Percentiles rank a stretch among this genome's conserved stretches.
phyloP scores from a whole-genome alignment of 2,329 filamentous ascomycete genomes.

The Phyllosticta ampelicida region DNA sequence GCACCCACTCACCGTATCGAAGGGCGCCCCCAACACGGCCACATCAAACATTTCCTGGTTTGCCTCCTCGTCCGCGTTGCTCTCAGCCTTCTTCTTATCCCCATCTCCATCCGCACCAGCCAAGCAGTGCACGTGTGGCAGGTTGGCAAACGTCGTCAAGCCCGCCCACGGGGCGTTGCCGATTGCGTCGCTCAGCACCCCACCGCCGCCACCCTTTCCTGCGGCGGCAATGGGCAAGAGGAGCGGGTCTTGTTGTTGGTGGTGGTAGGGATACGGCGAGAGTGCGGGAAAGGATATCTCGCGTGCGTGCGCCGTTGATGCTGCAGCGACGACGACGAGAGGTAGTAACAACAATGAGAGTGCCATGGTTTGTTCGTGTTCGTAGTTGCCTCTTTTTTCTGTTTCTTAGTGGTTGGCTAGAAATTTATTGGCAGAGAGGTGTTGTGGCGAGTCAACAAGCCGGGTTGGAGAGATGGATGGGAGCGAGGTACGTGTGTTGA shows the following conservation, averaged over 20 bases:
- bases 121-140: conserved; percentile 39
- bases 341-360: neutral
- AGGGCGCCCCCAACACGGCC: conserved; percentile 39
- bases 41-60: conserved; percentile 37
- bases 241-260: conserved; percentile 23
- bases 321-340: neutral
- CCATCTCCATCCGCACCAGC: conserved; percentile 14
- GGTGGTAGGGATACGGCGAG: conserved; percentile 15
- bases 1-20: conserved; percentile 38
- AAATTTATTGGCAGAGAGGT: no score
- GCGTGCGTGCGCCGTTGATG: conserved; percentile 13
- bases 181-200: conserved; percentile 18
- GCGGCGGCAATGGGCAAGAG: no score
- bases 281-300: conserved; percentile 37
- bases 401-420: no score
- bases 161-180: conserved; percentile 29
- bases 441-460: no score
- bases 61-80: conserved; percentile 18
- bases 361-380: no score
- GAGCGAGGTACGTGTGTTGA: no score
- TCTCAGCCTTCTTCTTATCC: conserved; percentile 11
- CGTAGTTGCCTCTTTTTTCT: no score
- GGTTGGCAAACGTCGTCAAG: conserved; percentile 37
- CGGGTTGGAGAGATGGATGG: no score
- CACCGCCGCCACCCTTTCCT: conserved; percentile 13